These are phyloP conservation scores for Claviceps pusilla DNA, from an alignment of 2,329 filamentous ascomycete species.

Conservation along the genomic window DNA sequence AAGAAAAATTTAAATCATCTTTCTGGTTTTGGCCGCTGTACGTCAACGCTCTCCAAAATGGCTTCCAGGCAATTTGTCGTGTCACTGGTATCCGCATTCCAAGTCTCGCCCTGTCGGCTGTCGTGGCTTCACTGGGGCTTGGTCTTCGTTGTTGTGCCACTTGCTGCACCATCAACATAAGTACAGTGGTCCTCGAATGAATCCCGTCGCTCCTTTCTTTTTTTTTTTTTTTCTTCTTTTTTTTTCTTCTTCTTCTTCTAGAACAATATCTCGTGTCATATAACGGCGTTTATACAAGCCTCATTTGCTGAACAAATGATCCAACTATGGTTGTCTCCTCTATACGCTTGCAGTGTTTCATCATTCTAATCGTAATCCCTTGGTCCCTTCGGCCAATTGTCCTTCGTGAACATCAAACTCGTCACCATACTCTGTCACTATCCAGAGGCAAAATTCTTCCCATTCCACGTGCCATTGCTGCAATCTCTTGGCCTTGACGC, in stretches of 20 bases:
- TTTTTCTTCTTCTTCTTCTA: neutral
- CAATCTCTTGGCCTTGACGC: conserved; percentile 56
- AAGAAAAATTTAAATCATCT: no score
- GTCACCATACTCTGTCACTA: conserved; percentile 59
- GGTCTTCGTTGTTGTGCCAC: no score
- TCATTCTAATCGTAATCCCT: neutral
- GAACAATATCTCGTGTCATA: neutral
- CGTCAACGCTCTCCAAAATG: no score
- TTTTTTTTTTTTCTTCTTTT: no score
- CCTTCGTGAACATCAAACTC: conserved; percentile 36
- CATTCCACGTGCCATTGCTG: conserved; percentile 68
- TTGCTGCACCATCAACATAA: neutral
- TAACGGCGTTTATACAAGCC: neutral
- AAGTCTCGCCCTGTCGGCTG: no score
- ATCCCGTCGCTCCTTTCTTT: neutral
- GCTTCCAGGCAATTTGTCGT: no score
- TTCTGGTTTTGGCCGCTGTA: no score
- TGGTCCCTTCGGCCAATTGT: neutral
- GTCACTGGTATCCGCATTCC: no score
- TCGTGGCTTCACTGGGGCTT: no score
- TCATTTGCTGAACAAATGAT: neutral
- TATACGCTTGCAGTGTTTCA: neutral
- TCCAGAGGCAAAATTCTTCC: conserved; percentile 83
- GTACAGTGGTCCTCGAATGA: neutral
- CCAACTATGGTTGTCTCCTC: neutral